Base-by-base conservation (phyloP, 2,329 filamentous ascomycete genomes). In the Cordyceps cateniannulata region DNA sequence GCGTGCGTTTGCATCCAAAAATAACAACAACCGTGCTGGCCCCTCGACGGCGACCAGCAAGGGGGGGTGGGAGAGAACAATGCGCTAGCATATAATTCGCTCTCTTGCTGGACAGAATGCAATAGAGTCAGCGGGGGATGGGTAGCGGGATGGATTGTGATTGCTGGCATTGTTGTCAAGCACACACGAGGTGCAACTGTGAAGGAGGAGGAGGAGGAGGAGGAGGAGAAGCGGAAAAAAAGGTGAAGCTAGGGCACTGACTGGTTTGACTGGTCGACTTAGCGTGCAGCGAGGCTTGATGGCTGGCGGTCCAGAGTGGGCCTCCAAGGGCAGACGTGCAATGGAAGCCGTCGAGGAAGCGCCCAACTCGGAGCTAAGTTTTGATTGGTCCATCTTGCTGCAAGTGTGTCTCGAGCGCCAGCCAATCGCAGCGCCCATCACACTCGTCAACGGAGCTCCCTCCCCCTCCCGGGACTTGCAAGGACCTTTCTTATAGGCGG, bases 291-390 rank as follows among this genome's bases (percentile, higher is more conserved):
- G 48, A 45, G 38, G 52, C 52, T 57, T 61, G 53, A 51, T 44
- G 53, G 60, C 47, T 57, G 52, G 44, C 52, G 38, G 53, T 27
- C 52, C 45, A 47, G 32, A 60, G 24, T 53, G 32, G 60, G 60
- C 18, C 60, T 12, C 3, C 8, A 25, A 25, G 38, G 29, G 32
- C 29, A 18, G 44, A 48, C 55, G 60, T 59, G 29, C 60, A 62
- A 62, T 62, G 56, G 63, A 59, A 64, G 53, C 16, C 59, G 59
- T 48, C 62, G 61, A 56, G 59, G 48, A 65, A 65, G 64, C 64
- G 64, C 64, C 63, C 61, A 60, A 24, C 48, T 42, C 45, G 10
- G 40, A 29, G 24, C 12, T 27, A 18, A 7, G 22, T 24, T 44
- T 32, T 61, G 49, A 64, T 64, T 64, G 42, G 60, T 18, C 9